Conservation (phyloP, 371 early-diverging fungal genomes). For the Mortierella sp. region DNA sequence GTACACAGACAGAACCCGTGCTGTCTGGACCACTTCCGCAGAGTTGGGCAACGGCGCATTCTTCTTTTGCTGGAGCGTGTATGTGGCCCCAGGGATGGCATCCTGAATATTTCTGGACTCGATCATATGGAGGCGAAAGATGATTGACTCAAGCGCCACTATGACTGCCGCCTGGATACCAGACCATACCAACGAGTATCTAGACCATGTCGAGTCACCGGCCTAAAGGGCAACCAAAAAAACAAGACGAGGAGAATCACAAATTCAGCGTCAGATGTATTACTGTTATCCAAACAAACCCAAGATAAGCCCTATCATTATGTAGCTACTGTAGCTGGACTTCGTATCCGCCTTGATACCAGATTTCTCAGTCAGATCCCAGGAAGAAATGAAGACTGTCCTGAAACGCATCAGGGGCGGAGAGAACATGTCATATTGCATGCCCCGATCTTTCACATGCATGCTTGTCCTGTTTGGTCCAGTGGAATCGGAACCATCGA, state of each 20-base stretch:
- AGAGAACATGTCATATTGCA: too few relatives aligned
- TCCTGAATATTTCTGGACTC: constrained; percentile 27
- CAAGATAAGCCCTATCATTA: too few relatives aligned
- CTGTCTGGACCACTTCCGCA: constrained; percentile 15
- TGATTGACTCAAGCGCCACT: constrained; percentile 46
- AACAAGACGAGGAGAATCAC: neutral
- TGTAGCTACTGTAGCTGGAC: too few relatives aligned
- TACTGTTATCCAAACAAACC: too few relatives aligned
- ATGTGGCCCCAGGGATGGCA: constrained; percentile 8
- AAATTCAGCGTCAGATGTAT: too few relatives aligned
- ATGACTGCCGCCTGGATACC: constrained; percentile 50
- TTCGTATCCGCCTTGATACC: too few relatives aligned
- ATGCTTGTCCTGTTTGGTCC: too few relatives aligned
- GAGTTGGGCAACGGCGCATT: neutral
- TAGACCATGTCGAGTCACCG: constrained; percentile 50
- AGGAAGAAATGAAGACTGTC: too few relatives aligned
- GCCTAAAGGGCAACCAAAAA: constrained; percentile 17
- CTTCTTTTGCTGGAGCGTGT: neutral
- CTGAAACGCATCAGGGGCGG: too few relatives aligned
- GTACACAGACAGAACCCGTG: constrained; percentile 54
- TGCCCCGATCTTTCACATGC: too few relatives aligned
- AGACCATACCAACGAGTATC: constrained; percentile 51
- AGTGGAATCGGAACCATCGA: too few relatives aligned
- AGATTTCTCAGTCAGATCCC: too few relatives aligned
- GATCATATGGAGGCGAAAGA: constrained; percentile 30